phyloP scores from a whole-genome alignment of 441 rosid species.

The Mallotus repandus region DNA sequence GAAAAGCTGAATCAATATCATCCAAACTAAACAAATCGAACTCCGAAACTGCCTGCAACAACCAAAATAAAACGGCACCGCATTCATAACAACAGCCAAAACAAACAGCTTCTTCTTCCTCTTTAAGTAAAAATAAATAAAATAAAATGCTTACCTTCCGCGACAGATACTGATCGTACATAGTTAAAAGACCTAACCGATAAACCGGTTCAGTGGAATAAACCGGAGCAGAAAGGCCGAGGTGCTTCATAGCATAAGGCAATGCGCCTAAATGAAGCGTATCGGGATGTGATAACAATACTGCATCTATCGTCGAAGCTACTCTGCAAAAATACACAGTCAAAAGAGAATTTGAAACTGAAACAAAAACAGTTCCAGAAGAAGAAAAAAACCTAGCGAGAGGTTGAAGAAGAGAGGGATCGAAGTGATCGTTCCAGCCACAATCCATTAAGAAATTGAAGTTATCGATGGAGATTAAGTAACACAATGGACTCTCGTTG shows the following conservation, averaged over 20 bases:
- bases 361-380: background rate
- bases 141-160: slow-evolving; percentile 54
- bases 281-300: slow-evolving; percentile 83
- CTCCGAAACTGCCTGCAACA: slow-evolving; percentile 83
- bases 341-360: background rate
- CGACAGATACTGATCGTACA: slow-evolving; percentile 90
- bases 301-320: slow-evolving; percentile 85
- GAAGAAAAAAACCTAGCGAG: slow-evolving; percentile 58
- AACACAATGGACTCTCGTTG: slow-evolving; percentile 90
- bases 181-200: slow-evolving; percentile 84
- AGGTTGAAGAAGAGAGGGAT: slow-evolving; percentile 79
- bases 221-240: slow-evolving; percentile 84
- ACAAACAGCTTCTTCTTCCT: background rate
- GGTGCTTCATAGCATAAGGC: slow-evolving; percentile 86
- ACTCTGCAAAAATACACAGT: slow-evolving; percentile 41
- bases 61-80: no score
- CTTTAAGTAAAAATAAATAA: background rate
- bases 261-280: slow-evolving; percentile 93
- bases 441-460: slow-evolving; percentile 91
- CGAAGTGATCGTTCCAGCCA: slow-evolving; percentile 98
- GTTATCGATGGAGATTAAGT: slow-evolving; percentile 83
- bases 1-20: slow-evolving; percentile 91
- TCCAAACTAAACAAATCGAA: slow-evolving; percentile 89
- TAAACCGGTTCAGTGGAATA: slow-evolving; percentile 85
- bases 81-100: background rate